A percentile compares a stretch with the other conserved stretches of the same genome.
These are phyloP conservation scores for Hymenoscyphus salicellus DNA, from an alignment of 2,329 filamentous ascomycete species.

Conservation along the genomic window DNA sequence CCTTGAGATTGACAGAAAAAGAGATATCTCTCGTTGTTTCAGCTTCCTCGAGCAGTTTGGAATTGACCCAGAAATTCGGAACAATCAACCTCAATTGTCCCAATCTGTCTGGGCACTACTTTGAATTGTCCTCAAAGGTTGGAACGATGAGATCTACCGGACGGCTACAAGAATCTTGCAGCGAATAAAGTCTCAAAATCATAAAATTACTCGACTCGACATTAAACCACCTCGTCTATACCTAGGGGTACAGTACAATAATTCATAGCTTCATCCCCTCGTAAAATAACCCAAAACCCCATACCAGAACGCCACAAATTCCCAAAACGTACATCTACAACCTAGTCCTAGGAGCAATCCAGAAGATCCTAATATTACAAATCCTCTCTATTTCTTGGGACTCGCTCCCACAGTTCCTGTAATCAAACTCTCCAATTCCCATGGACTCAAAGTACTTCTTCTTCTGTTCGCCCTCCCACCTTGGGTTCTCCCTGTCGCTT, in stretches of 20 bases:
- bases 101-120: too few relatives aligned
- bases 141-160: too few relatives aligned
- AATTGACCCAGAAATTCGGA: too few relatives aligned
- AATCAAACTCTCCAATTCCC: conserved; percentile 68
- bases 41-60: too few relatives aligned
- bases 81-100: too few relatives aligned
- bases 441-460: conserved; percentile 71
- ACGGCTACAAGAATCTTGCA: too few relatives aligned
- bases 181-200: too few relatives aligned
- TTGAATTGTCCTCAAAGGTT: too few relatives aligned
- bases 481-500: conserved; percentile 37
- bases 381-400: neutral
- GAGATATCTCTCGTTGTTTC: too few relatives aligned
- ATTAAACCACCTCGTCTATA: too few relatives aligned
- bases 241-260: neutral
- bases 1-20: too few relatives aligned
- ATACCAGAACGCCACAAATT: neutral
- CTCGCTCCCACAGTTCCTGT: conserved; percentile 34
- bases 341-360: neutral
- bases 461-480: conserved; percentile 55
- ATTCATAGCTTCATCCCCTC: conserved; percentile 5
- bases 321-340: neutral
- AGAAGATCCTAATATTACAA: neutral
- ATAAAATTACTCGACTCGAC: too few relatives aligned
- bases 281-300: neutral